Evolutionary conservation across 768 basidiomycete species (phyloP).

Genomic region (Suillus subaureus): DNA sequence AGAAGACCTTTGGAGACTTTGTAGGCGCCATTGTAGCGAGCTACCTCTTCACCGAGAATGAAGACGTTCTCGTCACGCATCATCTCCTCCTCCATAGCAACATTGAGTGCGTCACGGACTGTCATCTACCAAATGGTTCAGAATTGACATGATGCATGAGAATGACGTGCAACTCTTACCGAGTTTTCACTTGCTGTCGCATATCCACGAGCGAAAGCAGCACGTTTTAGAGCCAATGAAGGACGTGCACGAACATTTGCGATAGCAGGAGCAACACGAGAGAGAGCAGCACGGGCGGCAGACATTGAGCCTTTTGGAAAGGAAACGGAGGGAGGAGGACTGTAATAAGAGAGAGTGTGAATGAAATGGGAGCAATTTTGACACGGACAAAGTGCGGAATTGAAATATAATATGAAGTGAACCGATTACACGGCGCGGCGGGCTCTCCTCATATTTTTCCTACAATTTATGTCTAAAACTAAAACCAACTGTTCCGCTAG

Average conservation of each 20-base stretch:
- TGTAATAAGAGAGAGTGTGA: constrained; percentile 15
- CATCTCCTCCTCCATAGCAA: constrained; percentile 99
- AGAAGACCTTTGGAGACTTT: constrained; percentile 98
- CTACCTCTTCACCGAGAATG: constrained; percentile 96
- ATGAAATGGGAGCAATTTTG: constrained; percentile 10
- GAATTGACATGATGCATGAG: constrained; percentile 18
- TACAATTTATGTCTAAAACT: constrained; percentile 7
- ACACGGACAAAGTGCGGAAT: constrained; percentile 16
- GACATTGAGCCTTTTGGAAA: constrained; percentile 50
- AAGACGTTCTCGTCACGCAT: constrained; percentile 92
- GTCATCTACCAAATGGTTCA: constrained; percentile 70
- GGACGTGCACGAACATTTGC: constrained; percentile 44
- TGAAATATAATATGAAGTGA: constrained; percentile 2
- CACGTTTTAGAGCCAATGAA: constrained; percentile 44
- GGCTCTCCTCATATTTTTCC: not conserved
- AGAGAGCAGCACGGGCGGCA: constrained; percentile 57
- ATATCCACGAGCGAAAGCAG: constrained; percentile 57
- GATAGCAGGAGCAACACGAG: constrained; percentile 59
- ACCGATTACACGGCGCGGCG: constrained; percentile 7
- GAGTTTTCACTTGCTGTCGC: constrained; percentile 59
- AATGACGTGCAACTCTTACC: constrained; percentile 46
- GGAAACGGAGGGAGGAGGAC: constrained; percentile 29
- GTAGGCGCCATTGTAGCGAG: constrained; percentile 97
- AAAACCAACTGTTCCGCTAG: constrained; percentile 1
- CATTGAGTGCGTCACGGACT: constrained; percentile 95